A percentile compares a stretch with the other conserved stretches of the same genome.
Evolutionary conservation across 2,329 filamentous ascomycete species (phyloP).

Genomic region (Cryphonectria parasitica): DNA sequence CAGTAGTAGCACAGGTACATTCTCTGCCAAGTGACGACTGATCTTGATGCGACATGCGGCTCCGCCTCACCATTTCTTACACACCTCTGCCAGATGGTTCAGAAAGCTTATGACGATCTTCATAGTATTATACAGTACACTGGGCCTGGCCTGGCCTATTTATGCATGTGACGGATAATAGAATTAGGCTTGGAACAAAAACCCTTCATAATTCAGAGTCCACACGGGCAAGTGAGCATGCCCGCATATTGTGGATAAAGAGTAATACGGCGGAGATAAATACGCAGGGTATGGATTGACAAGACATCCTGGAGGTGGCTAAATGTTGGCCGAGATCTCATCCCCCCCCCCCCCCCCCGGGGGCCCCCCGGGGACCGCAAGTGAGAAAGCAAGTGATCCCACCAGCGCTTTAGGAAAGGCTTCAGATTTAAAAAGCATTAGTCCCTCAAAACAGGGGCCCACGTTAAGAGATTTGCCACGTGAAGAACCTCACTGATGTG

Average conservation of each 20-base stretch:
- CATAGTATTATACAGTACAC: neutral
- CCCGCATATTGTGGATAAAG: neutral
- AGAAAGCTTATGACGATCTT: neutral
- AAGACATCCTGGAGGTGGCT: constrained; percentile 7
- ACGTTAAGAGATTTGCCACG: neutral
- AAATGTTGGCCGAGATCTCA: constrained; percentile 1
- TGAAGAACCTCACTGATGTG: neutral
- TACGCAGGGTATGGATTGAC: constrained; percentile 7
- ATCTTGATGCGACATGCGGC: neutral
- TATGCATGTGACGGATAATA: neutral
- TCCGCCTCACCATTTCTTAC: neutral
- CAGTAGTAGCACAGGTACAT: neutral
- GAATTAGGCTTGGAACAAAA: neutral
- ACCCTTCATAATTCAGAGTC: neutral
- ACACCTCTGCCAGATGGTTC: neutral
- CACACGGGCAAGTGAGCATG: constrained; percentile 1
- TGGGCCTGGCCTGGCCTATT: neutral
- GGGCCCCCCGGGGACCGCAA: neutral
- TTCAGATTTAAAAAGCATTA: neutral
- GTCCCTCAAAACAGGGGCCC: neutral
- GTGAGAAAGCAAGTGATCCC: constrained; percentile 8
- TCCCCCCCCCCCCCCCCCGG: neutral
- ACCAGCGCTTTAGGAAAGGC: neutral
- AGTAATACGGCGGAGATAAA: constrained; percentile 1
- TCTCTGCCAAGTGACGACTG: neutral